These are phyloP conservation scores for Fragilaria radians DNA, from an alignment of 108 stramenopile species.

Conservation along the genomic window DNA sequence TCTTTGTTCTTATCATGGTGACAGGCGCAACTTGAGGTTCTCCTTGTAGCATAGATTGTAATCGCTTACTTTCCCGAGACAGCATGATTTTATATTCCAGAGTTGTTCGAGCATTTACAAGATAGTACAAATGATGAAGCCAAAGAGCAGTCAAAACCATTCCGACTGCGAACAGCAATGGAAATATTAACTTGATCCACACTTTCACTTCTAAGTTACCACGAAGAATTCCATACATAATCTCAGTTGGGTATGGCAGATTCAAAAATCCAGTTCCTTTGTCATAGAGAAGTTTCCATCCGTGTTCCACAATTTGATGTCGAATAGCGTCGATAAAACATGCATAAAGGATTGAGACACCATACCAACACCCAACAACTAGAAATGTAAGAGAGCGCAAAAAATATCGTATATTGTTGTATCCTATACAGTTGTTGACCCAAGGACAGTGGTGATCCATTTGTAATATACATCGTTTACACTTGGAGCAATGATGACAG, in stretches of 20 bases:
- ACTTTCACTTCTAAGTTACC: slow-evolving; percentile 11
- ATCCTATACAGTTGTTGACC: slow-evolving; percentile 96
- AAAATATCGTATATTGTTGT: slow-evolving; percentile 78
- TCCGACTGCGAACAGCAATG: slow-evolving; percentile 31
- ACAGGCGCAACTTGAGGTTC: neutral
- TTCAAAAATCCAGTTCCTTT: slow-evolving; percentile 58
- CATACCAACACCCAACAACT: slow-evolving; percentile 57
- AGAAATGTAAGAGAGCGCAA: slow-evolving; percentile 53
- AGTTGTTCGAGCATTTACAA: slow-evolving; percentile 27
- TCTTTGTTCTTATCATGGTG: neutral
- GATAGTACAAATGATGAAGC: slow-evolving; percentile 30
- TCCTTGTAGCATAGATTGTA: neutral
- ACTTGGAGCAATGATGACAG: slow-evolving; percentile 71
- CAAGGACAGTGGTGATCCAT: slow-evolving; percentile 98
- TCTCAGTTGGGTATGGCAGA: slow-evolving; percentile 39
- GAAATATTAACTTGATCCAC: slow-evolving; percentile 33
- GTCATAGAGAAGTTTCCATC: slow-evolving; percentile 31
- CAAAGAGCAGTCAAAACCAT: slow-evolving; percentile 22
- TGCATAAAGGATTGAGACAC: slow-evolving; percentile 33
- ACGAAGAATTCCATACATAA: slow-evolving; percentile 15
- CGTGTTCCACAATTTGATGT: slow-evolving; percentile 32
- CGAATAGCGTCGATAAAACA: slow-evolving; percentile 44
- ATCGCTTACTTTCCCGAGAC: neutral
- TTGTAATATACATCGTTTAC: slow-evolving; percentile 64
- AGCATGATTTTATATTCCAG: slow-evolving; percentile 37